Evolutionary conservation across 805 yeast genomes (phyloP), one percentile per base, ranked within the genome.

Genomic region (Kuraishia ogatae): DNA sequence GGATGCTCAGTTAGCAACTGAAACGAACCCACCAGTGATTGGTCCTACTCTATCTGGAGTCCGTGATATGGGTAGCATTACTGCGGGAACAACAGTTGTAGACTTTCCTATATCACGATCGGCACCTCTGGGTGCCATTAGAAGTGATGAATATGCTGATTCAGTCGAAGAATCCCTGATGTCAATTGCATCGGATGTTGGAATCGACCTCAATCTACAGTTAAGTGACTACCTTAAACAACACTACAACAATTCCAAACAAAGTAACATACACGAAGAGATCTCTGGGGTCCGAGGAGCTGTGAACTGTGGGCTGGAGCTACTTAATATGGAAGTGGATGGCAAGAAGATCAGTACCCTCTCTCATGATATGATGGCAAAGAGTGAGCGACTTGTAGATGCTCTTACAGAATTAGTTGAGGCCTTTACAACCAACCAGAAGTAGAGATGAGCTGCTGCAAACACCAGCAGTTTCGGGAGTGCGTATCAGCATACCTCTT

Each of bases 151-250:
- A n/a, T 50, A 39, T 11, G 21, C 52, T 15, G 13, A 17, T 19
- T 29, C 52, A 29, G n/a, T 7, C 23, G 39, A 46, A 6, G 43
- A 22, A n/a, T 54, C 56, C 5, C 46, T 15, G 43, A 35, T 35
- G n/a, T 35, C 43, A 7, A 35, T 54, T 23, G 23, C 46, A 17
- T 50, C 56, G 1, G 43, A 51, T 17, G n/a, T 54, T 5, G 56
- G 48, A 11, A 47, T 54, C 15, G 56, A 54, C 2, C 26, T 54
- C 24, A 51, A 54, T 43, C 24, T 29, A 19, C 22, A 51, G 23
- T 35, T 54, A 22, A 48, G 48, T n/a, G 49, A 46, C 29, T 47
- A 24, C 51, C 51, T 54, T 24, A 54, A 54, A 21, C 17, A 11
- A 15, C 6, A 11, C 13, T 35, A 35, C n/a, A 15, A 35, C 43